phyloP scores from a whole-genome alignment of 2,329 filamentous ascomycete species.

The Emmonsia crescens region DNA sequence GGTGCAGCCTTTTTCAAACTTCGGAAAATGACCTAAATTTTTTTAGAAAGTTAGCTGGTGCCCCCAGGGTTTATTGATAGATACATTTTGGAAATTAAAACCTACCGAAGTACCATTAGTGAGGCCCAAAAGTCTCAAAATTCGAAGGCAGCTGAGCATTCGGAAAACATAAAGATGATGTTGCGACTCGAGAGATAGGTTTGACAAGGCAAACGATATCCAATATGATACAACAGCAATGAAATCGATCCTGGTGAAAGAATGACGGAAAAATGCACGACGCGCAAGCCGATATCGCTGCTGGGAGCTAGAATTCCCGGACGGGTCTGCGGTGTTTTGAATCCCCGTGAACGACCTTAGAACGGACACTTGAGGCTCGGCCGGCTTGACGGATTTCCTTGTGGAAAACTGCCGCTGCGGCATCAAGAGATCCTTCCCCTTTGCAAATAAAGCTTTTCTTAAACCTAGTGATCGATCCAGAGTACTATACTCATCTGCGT shows the following conservation, averaged over 20 bases:
- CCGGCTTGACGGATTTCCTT: slow-evolving; percentile 33
- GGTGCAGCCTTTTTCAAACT: slow-evolving; percentile 94
- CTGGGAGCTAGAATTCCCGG: slow-evolving; percentile 59
- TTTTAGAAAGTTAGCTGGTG: slow-evolving; percentile 11
- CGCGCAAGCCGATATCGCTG: slow-evolving; percentile 78
- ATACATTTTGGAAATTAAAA: slow-evolving; percentile 9
- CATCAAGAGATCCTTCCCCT: slow-evolving; percentile 70
- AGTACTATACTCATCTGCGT: slow-evolving; percentile 84
- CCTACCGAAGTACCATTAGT: slow-evolving; percentile 86
- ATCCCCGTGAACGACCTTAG: slow-evolving; percentile 65
- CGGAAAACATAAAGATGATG: slow-evolving; percentile 80
- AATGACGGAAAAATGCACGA: slow-evolving; percentile 84
- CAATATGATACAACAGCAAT: slow-evolving; percentile 91
- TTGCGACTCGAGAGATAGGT: slow-evolving; percentile 56
- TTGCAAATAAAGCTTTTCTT: slow-evolving; percentile 61
- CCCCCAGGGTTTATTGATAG: not conserved
- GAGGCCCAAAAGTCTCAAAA: slow-evolving; percentile 77
- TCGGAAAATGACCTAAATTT: slow-evolving; percentile 66
- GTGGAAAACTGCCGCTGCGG: slow-evolving; percentile 63
- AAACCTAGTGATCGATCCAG: slow-evolving; percentile 69
- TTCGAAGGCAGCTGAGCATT: slow-evolving; percentile 92
- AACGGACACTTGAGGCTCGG: slow-evolving; percentile 43
- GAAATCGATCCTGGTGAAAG: slow-evolving; percentile 92
- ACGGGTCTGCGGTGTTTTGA: slow-evolving; percentile 48
- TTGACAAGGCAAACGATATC: slow-evolving; percentile 69